Conservation (phyloP, 805 yeast genomes). For the Candida verbasci region DNA sequence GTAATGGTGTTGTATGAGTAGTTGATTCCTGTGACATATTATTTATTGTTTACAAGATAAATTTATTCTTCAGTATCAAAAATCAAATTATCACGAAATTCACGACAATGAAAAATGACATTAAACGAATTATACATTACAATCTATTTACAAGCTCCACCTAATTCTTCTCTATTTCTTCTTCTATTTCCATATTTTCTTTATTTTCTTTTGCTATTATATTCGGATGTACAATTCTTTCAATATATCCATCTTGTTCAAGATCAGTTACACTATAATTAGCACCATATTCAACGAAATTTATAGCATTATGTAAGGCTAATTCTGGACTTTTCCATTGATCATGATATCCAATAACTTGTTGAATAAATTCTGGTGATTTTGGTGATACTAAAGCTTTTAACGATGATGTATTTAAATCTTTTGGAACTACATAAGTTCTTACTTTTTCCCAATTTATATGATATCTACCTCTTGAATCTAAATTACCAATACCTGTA, state of each 20-base stretch:
- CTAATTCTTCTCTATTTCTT: background rate
- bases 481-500: slow-evolving; percentile 82
- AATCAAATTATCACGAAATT: too few species aligned
- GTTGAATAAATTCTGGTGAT: slow-evolving; percentile 65
- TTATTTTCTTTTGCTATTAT: slow-evolving; percentile 11
- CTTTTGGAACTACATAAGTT: slow-evolving; percentile 80
- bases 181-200: slow-evolving; percentile 6
- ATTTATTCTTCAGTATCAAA: too few species aligned
- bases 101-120: too few species aligned
- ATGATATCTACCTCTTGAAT: slow-evolving; percentile 67
- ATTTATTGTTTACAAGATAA: background rate
- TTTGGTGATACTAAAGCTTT: slow-evolving; percentile 77
- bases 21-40: slow-evolving; percentile 5
- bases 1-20: background rate
- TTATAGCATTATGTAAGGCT: slow-evolving; percentile 66
- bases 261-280: slow-evolving; percentile 31
- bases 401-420: slow-evolving; percentile 35
- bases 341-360: slow-evolving; percentile 61
- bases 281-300: slow-evolving; percentile 73
- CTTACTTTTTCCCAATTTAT: slow-evolving; percentile 84
- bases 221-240: slow-evolving; percentile 32
- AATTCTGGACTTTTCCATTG: slow-evolving; percentile 73
- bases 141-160: slow-evolving; percentile 4
- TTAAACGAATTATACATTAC: too few species aligned
- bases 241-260: slow-evolving; percentile 30